These are phyloP conservation scores for Vachellia pachyceras DNA, from an alignment of 306 rosid genomes.

Conservation along the genomic window DNA sequence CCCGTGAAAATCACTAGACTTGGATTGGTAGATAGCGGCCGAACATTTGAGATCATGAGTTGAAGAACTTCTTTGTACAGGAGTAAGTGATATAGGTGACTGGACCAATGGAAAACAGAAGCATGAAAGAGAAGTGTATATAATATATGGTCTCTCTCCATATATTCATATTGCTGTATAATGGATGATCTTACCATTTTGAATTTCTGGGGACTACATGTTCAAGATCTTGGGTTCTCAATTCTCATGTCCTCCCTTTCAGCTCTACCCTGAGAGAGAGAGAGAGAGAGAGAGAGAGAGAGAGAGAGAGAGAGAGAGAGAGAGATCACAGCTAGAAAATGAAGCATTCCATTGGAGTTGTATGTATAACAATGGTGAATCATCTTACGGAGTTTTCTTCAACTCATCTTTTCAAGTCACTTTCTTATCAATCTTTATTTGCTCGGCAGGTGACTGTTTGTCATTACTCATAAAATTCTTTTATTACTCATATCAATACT, in stretches of 20 bases:
- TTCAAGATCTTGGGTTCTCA: not conserved
- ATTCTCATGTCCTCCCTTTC: not conserved
- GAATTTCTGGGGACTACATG: not conserved
- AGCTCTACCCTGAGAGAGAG: not conserved
- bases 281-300: no score
- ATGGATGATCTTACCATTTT: not conserved
- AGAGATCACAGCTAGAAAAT: not conserved
- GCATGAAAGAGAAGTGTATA: slow-evolving; percentile 2
- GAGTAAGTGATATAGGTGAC: slow-evolving; percentile 38
- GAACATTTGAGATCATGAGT: not conserved
- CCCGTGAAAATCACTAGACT: slow-evolving; percentile 45
- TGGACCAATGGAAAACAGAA: slow-evolving; percentile 25
- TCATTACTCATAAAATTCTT: not conserved
- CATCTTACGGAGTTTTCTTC: not conserved
- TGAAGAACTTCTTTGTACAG: slow-evolving; percentile 29
- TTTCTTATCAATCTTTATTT: not conserved
- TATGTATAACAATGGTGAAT: not conserved
- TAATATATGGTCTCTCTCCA: not conserved
- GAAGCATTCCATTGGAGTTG: slow-evolving; percentile 8
- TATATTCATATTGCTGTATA: slow-evolving; percentile 16
- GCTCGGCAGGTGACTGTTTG: slow-evolving; percentile 4
- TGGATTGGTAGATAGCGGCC: slow-evolving; percentile 39
- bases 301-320: no score
- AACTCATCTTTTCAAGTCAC: not conserved
- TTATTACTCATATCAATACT: not conserved